These are phyloP conservation scores for Ceratocystis cubensis DNA, from an alignment of 2,329 filamentous ascomycete genomes.

Conservation along the genomic window DNA sequence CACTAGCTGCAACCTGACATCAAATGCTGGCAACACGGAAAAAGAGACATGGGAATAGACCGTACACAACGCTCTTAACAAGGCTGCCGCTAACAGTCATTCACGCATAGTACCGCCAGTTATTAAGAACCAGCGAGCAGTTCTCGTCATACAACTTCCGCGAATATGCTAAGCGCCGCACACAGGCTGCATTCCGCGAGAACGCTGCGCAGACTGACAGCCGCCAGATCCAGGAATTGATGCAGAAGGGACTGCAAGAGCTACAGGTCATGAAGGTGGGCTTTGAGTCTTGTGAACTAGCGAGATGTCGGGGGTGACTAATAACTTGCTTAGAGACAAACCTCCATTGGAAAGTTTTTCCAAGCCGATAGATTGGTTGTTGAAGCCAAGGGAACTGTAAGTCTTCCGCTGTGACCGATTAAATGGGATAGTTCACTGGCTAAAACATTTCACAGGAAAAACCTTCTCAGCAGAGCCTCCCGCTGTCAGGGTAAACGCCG, in stretches of 20 bases:
- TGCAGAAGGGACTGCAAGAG: slow-evolving; percentile 79
- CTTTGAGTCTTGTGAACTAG: not conserved
- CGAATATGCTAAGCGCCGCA: slow-evolving; percentile 86
- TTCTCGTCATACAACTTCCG: slow-evolving; percentile 96
- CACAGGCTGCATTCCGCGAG: slow-evolving; percentile 80
- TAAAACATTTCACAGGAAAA: slow-evolving; percentile 17
- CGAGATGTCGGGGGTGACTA: not conserved
- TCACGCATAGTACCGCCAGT: slow-evolving; percentile 64
- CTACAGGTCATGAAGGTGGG: slow-evolving; percentile 80
- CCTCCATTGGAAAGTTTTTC: slow-evolving; percentile 87
- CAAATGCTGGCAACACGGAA: no score
- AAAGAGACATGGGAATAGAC: not conserved
- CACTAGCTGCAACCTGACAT: not conserved
- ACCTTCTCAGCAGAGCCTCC: slow-evolving; percentile 13
- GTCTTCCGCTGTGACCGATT: not conserved
- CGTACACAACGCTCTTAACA: not conserved
- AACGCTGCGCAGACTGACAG: slow-evolving; percentile 60
- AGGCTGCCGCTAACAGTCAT: not conserved
- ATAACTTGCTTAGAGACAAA: slow-evolving; percentile 63
- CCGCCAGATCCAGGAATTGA: slow-evolving; percentile 68
- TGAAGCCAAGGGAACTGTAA: slow-evolving; percentile 36
- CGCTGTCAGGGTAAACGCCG: slow-evolving; percentile 4
- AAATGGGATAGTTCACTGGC: not conserved
- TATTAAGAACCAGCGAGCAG: slow-evolving; percentile 73
- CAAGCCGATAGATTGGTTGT: slow-evolving; percentile 85